phyloP scores from a whole-genome alignment of 2,329 filamentous ascomycete genomes.

The Plenodomus tracheiphilus region DNA sequence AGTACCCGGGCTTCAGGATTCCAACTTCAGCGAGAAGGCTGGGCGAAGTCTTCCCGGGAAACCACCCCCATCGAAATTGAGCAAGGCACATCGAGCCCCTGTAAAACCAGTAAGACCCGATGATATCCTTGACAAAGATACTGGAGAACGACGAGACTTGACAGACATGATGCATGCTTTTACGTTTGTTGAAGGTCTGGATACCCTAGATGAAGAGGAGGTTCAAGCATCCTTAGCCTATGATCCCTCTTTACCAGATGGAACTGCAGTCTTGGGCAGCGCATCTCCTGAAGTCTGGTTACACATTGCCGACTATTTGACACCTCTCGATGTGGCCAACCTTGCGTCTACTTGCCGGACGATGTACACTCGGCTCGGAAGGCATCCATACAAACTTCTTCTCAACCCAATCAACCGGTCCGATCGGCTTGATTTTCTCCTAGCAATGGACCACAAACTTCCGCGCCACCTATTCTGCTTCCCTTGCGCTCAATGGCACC shows the following conservation, averaged over 20 bases:
- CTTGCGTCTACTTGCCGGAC: constrained; percentile 34
- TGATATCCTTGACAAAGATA: constrained; percentile 35
- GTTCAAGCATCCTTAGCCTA: constrained; percentile 20
- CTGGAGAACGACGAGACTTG: constrained; percentile 35
- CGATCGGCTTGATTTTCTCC: constrained; percentile 56
- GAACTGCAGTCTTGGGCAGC: constrained; percentile 23
- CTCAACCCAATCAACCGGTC: constrained; percentile 48
- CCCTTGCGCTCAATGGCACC: constrained; percentile 60
- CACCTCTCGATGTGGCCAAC: constrained; percentile 33
- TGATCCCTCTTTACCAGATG: constrained; percentile 26
- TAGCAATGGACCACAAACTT: constrained; percentile 54
- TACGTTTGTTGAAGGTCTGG: constrained; percentile 27
- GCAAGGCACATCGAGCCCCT: constrained; percentile 25
- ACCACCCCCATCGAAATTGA: constrained; percentile 22
- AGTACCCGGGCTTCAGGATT: constrained; percentile 15
- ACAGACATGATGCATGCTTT: constrained; percentile 42
- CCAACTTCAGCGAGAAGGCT: constrained; percentile 1
- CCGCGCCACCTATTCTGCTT: constrained; percentile 64
- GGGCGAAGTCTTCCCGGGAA: constrained; percentile 6
- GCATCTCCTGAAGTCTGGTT: constrained; percentile 33
- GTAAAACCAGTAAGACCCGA: constrained; percentile 14
- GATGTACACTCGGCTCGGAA: constrained; percentile 29
- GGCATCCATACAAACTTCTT: constrained; percentile 25
- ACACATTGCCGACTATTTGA: constrained; percentile 26
- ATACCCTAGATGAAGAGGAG: constrained; percentile 23